Conservation (phyloP, 2,329 filamentous ascomycete species). For the Fusarium mexicanum region DNA sequence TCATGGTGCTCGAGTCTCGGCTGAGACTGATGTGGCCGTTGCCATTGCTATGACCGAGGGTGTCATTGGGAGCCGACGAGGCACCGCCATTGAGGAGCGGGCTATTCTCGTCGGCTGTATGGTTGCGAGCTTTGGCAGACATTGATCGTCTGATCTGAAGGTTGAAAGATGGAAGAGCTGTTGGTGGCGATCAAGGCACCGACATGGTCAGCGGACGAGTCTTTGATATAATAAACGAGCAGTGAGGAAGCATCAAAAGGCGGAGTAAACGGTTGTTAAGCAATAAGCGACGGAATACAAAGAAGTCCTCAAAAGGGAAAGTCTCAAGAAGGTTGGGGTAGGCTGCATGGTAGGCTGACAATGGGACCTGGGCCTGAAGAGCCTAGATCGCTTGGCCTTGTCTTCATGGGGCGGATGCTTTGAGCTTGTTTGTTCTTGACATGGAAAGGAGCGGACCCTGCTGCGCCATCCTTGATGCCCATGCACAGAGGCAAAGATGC, state of each 20-base stretch:
- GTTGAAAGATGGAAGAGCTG: slow-evolving; percentile 41
- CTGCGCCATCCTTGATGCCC: slow-evolving; percentile 25
- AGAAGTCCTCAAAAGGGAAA: slow-evolving; percentile 21
- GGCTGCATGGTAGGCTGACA: slow-evolving; percentile 32
- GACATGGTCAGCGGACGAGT: slow-evolving; percentile 44
- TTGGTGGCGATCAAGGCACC: slow-evolving; percentile 38
- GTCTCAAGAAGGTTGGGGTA: slow-evolving; percentile 2
- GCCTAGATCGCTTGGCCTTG: slow-evolving; percentile 28
- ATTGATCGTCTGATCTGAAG: slow-evolving; percentile 46
- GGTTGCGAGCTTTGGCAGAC: slow-evolving; percentile 42
- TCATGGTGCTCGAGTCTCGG: slow-evolving; percentile 34
- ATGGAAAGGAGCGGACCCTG: slow-evolving; percentile 10
- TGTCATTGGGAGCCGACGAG: slow-evolving; percentile 35
- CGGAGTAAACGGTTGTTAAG: slow-evolving; percentile 10
- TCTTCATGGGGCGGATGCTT: slow-evolving; percentile 12
- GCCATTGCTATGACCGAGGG: slow-evolving; percentile 24
- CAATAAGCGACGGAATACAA: not conserved
- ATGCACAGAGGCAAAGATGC: not conserved
- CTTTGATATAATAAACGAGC: not conserved
- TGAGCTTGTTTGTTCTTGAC: slow-evolving; percentile 24
- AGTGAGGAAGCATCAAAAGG: not conserved
- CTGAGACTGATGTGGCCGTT: slow-evolving; percentile 40
- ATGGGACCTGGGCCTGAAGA: slow-evolving; percentile 2
- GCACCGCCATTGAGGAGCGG: slow-evolving; percentile 54
- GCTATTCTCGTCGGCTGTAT: slow-evolving; percentile 50